A percentile compares a stretch with the other conserved stretches of the same genome.
phyloP scores from a whole-genome alignment of 257 asterid genomes.

The Solanum medicagineum region DNA sequence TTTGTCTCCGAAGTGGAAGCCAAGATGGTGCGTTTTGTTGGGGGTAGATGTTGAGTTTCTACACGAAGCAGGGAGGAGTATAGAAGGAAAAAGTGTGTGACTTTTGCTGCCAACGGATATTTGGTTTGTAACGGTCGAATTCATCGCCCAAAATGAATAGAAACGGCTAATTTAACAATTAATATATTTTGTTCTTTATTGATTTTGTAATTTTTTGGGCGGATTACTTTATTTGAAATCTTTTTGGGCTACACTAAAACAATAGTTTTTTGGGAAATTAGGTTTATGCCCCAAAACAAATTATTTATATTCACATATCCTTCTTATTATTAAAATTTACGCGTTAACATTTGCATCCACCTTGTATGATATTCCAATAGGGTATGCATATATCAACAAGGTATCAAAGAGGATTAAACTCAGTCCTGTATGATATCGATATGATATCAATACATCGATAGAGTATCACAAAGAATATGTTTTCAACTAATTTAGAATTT shows the following conservation, averaged over 20 bases:
- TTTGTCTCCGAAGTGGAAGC: conserved; percentile 3
- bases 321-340: no score
- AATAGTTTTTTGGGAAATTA: not conserved
- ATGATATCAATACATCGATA: no score
- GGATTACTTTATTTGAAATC: not conserved
- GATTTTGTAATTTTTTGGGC: not conserved
- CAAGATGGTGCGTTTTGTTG: not conserved
- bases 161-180: not conserved
- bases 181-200: not conserved
- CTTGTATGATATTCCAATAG: no score
- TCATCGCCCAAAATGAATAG: not conserved
- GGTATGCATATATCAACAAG: no score
- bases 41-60: not conserved
- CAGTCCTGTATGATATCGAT: no score
- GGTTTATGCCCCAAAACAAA: no score
- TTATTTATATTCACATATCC: no score
- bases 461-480: no score
- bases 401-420: no score
- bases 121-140: conserved; percentile 1
- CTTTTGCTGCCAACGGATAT: conserved; percentile 2
- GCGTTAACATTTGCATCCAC: no score
- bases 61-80: not conserved
- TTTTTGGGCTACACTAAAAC: not conserved
- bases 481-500: no score
- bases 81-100: not conserved